Evolutionary conservation across 371 early-diverging fungal species (phyloP).

Genomic region (Apophysomyces trapeziformis): DNA sequence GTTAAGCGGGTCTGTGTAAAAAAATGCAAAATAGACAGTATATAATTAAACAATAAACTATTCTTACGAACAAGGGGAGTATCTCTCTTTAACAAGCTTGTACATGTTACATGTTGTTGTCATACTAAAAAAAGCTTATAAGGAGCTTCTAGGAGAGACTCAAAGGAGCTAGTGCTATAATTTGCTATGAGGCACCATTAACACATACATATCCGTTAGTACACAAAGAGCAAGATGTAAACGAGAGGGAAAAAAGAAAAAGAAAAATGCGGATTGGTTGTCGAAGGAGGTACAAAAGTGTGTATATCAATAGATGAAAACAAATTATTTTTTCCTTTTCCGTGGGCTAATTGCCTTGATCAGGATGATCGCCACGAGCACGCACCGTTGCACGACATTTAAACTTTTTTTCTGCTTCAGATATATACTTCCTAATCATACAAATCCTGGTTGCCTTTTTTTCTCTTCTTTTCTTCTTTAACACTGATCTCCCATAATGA

Average conservation of each 20-base stretch:
- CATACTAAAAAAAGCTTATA: too few relatives aligned
- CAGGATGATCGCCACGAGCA: slow-evolving; percentile 9
- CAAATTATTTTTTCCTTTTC: slow-evolving; percentile 8
- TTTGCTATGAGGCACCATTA: too few relatives aligned
- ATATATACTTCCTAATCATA: not conserved
- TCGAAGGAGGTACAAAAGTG: not conserved
- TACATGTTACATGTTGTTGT: too few relatives aligned
- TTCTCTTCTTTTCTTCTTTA: not conserved
- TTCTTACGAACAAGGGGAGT: too few relatives aligned
- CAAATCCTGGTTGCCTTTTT: not conserved
- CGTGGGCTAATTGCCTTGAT: not conserved
- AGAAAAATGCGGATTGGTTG: not conserved
- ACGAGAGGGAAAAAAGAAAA: not conserved
- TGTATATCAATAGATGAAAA: slow-evolving; percentile 8
- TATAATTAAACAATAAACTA: too few relatives aligned
- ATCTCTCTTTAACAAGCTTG: too few relatives aligned
- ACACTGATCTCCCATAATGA: not conserved
- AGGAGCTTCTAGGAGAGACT: too few relatives aligned
- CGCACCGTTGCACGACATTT: not conserved
- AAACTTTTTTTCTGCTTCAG: not conserved
- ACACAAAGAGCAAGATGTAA: not conserved
- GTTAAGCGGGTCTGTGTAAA: not conserved
- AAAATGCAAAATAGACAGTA: not conserved
- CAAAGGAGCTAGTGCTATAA: too few relatives aligned
- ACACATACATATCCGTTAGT: not conserved